A percentile compares a stretch with the other conserved stretches of the same genome.
Evolutionary conservation across 805 yeast species (phyloP).

Genomic region (Ogataea pilisensis): DNA sequence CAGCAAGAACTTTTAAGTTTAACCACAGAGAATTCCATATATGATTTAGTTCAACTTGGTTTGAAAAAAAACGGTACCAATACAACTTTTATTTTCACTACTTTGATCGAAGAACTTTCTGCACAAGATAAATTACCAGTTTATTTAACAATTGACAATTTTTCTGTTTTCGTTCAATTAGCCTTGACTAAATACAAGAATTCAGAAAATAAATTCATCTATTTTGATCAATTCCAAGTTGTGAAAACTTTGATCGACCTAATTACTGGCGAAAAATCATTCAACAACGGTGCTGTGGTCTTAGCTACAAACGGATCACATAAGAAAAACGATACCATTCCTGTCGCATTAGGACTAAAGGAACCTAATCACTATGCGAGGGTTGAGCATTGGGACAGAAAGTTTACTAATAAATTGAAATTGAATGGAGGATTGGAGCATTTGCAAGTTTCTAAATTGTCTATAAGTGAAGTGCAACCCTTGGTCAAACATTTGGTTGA

Average conservation of each 20-base stretch:
- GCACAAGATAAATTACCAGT: constrained; percentile 52
- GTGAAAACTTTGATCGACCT: constrained; percentile 52
- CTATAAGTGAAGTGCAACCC: constrained; percentile 40
- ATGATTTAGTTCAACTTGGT: constrained; percentile 37
- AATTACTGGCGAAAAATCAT: constrained; percentile 47
- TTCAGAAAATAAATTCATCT: constrained; percentile 50
- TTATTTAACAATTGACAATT: constrained; percentile 67
- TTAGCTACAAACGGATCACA: constrained; percentile 58
- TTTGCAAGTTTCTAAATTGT: constrained; percentile 40
- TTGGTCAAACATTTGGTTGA: constrained; percentile 39
- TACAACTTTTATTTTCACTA: constrained; percentile 44
- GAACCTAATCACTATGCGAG: constrained; percentile 55
- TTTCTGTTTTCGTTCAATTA: constrained; percentile 55
- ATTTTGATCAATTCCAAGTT: constrained; percentile 59
- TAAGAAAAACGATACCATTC: constrained; percentile 50
- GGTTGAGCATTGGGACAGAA: constrained; percentile 46
- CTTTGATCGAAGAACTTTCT: constrained; percentile 52
- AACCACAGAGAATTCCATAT: constrained; percentile 29
- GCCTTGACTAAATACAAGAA: constrained; percentile 60
- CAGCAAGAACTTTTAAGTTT: constrained; percentile 10
- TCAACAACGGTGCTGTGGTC: constrained; percentile 61
- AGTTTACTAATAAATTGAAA: constrained; percentile 45
- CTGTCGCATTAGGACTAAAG: constrained; percentile 47
- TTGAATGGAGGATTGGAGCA: constrained; percentile 24
- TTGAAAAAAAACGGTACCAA: constrained; percentile 26